These are phyloP conservation scores for Rosa multiflora DNA, from an alignment of 306 rosid genomes.

Conservation along the genomic window DNA sequence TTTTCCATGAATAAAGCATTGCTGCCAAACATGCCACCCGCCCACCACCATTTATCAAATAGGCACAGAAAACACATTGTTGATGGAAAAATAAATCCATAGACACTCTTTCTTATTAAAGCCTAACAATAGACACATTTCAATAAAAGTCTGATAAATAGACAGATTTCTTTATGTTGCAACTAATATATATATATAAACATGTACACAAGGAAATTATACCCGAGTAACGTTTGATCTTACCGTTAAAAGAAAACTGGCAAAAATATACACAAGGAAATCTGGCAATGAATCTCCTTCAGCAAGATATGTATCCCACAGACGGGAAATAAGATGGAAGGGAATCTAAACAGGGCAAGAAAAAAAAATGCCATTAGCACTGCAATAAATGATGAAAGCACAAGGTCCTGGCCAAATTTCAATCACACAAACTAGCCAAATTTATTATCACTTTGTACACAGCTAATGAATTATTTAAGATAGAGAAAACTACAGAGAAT, in stretches of 20 bases:
- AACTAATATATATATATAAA: not conserved
- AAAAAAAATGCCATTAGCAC: slow-evolving; percentile 25
- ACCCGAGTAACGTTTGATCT: slow-evolving; percentile 26
- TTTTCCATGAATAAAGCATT: not conserved
- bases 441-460: slow-evolving; percentile 1
- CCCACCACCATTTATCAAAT: not conserved
- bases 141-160: not conserved
- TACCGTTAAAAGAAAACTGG: slow-evolving; percentile 98
- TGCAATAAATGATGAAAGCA: slow-evolving; percentile 26
- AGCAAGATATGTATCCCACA: slow-evolving; percentile 99
- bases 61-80: not conserved
- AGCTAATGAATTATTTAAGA: not conserved
- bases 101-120: not conserved
- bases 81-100: not conserved
- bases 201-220: slow-evolving; percentile 15
- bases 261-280: slow-evolving; percentile 94
- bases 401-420: slow-evolving; percentile 14
- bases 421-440: slow-evolving; percentile 9
- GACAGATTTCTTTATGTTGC: not conserved
- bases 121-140: not conserved
- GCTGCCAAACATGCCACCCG: not conserved
- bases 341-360: slow-evolving; percentile 63
- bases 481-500: slow-evolving; percentile 15
- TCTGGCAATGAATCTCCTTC: slow-evolving; percentile 98
- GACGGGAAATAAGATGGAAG: slow-evolving; percentile 84